A percentile compares a stretch with the other conserved stretches of the same genome.
phyloP scores from a whole-genome alignment of 257 asterid genomes.

The Nicotiana noctiflora region DNA sequence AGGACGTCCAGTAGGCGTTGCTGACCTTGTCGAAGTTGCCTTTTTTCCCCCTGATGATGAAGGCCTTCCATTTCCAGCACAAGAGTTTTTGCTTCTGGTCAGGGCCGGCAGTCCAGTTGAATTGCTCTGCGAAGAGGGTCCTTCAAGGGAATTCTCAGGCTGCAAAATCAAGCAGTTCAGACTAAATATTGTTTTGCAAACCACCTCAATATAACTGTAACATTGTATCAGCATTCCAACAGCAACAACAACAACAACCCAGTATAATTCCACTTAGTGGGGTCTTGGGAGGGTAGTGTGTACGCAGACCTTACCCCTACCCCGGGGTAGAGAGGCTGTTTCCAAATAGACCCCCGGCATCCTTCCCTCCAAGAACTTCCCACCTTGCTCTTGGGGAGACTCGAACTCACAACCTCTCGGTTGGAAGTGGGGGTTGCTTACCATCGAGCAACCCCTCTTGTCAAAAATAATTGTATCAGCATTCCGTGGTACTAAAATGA shows the following conservation, averaged over 20 bases:
- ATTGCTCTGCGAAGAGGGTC: constrained; percentile 16
- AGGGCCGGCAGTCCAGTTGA: constrained; percentile 13
- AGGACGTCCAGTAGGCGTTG: constrained; percentile 50
- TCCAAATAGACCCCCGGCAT: too few relatives aligned
- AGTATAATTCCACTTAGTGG: too few relatives aligned
- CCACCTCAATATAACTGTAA: not conserved
- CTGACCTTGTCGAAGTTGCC: constrained; percentile 32
- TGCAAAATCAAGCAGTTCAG: constrained; percentile 26
- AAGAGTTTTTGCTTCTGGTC: constrained; percentile 18
- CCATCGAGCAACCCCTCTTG: too few relatives aligned
- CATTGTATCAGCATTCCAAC: not conserved
- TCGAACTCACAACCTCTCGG: too few relatives aligned
- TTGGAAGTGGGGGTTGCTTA: too few relatives aligned
- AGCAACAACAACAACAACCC: too few relatives aligned
- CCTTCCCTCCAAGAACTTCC: too few relatives aligned
- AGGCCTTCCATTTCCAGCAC: constrained; percentile 32
- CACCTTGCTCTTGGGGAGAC: too few relatives aligned
- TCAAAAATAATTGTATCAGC: not conserved
- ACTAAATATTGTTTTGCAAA: not conserved
- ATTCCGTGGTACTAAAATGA: not conserved
- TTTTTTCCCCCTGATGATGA: constrained; percentile 32
- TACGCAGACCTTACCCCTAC: too few relatives aligned
- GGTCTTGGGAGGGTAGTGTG: too few relatives aligned
- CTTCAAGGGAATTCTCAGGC: constrained; percentile 28
- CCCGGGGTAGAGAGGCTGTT: too few relatives aligned